Percentiles rank a stretch among this genome's conserved stretches.
Conservation (phyloP, 768 basidiomycete genomes). For the Tricholoma matsutake region DNA sequence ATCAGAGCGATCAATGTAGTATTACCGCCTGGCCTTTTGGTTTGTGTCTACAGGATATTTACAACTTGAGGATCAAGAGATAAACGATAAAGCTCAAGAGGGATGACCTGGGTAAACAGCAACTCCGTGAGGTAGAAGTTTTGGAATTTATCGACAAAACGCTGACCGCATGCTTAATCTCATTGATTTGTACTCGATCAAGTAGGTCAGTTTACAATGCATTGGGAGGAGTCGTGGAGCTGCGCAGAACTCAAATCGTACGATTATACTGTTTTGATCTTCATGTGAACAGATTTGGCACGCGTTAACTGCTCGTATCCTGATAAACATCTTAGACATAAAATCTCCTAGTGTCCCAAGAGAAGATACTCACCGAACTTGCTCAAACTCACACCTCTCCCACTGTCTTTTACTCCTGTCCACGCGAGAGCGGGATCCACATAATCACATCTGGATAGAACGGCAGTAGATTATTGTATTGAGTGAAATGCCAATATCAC, state of each 20-base stretch:
- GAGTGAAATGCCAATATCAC: not conserved
- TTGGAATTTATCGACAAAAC: too few species aligned
- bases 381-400: constrained; percentile 86
- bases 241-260: not conserved
- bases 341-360: not conserved
- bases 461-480: not conserved
- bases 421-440: constrained; percentile 92
- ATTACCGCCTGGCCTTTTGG: too few species aligned
- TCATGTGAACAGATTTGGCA: constrained; percentile 81
- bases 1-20: too few species aligned
- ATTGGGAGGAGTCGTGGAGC: not conserved
- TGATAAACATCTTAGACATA: constrained; percentile 23
- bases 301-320: constrained; percentile 86
- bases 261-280: constrained; percentile 49
- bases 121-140: too few species aligned
- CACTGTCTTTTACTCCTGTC: constrained; percentile 94
- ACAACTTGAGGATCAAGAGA: too few species aligned
- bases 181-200: too few species aligned
- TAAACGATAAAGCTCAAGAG: too few species aligned
- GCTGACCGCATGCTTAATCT: too few species aligned
- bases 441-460: constrained; percentile 64
- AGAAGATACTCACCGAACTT: constrained; percentile 64
- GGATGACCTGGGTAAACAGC: too few species aligned
- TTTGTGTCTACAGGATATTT: too few species aligned
- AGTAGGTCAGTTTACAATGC: too few species aligned